Evolutionary conservation across 495 filamentous ascomycete genomes (phyloP), one percentile per base, ranked within the genome.

Genomic region (Aspergillus funiculosus): DNA sequence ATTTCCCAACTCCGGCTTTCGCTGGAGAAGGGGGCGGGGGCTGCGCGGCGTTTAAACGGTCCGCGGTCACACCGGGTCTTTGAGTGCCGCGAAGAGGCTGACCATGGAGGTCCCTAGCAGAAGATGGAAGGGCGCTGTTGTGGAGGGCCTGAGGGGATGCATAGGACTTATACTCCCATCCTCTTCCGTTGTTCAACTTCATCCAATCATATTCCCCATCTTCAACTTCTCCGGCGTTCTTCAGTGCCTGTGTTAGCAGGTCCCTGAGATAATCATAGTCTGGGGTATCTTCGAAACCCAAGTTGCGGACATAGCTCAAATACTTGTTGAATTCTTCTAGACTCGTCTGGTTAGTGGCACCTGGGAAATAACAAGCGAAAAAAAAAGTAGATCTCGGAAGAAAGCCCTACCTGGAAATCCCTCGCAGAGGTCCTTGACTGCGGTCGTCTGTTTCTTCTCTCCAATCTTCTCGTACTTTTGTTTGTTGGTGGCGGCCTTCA

Each of bases 401-500:
- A 13, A 28, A 22, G 24, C 21, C 13, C 9, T 75, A 86, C 82
- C 82, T 56, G 92, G 92, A 71, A 91, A 97, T 37, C 87, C 85
- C 46, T 96, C 90, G 58, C 92, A 97, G 3, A 99, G 81, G 57
- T 99, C 94, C 67, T 95, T 94, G 76, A 99, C 91, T 0, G 80
- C 77, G 18, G 92, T 97, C 0, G 91, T 95, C 71, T 97, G 92
- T 72, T 99, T 99, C 85, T 97, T 97, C 71, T 99, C 94, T 22
- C 92, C 92, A 66, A 99, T 99, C 74, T 97, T 97, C 70, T 99
- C 92, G 55, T 99, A 99, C 71, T 99, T 99, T 62, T 99, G 92
- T 79, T 99, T 99, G 74, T 99, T 99, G 48, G 92, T 99, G 13
- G 94, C 94, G 63, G 92, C 92, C 73, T 97, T 97, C 58, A 99